A percentile compares a stretch with the other conserved stretches of the same genome.
Evolutionary conservation across 768 basidiomycete genomes (phyloP).

Genomic region (Paxillus involutus): DNA sequence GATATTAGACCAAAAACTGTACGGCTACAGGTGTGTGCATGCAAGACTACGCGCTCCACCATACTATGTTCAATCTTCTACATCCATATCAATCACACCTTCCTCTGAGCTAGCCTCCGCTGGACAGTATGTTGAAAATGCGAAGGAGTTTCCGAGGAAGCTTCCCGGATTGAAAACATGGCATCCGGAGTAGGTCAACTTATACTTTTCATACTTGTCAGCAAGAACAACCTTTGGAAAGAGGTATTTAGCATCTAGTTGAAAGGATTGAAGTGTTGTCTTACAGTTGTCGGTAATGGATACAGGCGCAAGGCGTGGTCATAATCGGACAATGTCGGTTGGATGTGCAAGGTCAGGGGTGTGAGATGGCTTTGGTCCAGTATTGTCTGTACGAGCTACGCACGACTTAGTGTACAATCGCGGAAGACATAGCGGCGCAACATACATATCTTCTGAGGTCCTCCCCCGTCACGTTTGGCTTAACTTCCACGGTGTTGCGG

Average conservation of each 20-base stretch:
- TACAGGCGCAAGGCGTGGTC: conserved; percentile 93
- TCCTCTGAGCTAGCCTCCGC: conserved; percentile 83
- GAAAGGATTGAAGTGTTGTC: conserved; percentile 23
- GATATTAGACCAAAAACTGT: neutral
- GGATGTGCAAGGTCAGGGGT: conserved; percentile 80
- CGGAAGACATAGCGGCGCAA: conserved; percentile 2
- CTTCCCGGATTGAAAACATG: conserved; percentile 98
- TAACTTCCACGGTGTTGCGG: conserved; percentile 86
- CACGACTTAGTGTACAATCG: neutral
- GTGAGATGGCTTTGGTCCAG: conserved; percentile 94
- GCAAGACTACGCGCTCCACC: neutral
- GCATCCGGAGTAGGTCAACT: conserved; percentile 95
- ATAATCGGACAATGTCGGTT: conserved; percentile 85
- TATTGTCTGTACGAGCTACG: conserved; percentile 91
- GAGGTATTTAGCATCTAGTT: conserved; percentile 5
- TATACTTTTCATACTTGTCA: conserved; percentile 95
- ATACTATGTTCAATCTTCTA: conserved; percentile 30
- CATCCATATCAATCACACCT: conserved; percentile 47
- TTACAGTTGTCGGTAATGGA: conserved; percentile 88
- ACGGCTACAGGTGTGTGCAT: neutral
- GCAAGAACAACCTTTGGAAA: conserved; percentile 77
- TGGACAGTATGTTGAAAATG: conserved; percentile 91
- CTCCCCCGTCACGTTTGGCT: conserved; percentile 72
- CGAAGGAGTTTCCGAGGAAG: conserved; percentile 79
- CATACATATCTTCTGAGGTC: conserved; percentile 89